Evolutionary conservation across 73 alveolate genomes (phyloP).

Genomic region (Halteria grandinella): DNA sequence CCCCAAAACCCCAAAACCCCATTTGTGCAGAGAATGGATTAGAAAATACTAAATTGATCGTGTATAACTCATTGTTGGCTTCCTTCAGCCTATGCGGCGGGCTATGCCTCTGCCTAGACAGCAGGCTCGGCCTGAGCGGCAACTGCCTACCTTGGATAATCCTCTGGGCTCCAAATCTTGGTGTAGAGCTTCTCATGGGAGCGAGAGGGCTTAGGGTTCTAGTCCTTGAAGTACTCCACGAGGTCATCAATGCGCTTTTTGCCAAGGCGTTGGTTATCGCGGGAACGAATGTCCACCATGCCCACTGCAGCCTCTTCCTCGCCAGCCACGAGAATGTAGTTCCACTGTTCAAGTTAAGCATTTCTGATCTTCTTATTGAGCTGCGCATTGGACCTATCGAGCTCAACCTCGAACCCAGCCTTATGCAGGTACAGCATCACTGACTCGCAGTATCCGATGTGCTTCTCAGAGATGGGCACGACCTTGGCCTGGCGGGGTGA

Average conservation of each 20-base stretch:
- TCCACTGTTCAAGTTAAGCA: slow-evolving; percentile 95
- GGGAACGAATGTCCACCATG: slow-evolving; percentile 94
- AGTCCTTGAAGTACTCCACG: slow-evolving; percentile 58
- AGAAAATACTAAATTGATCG: no score
- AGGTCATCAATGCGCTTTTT: slow-evolving; percentile 75
- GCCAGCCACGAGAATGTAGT: slow-evolving; percentile 97
- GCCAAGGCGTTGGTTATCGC: slow-evolving; percentile 94
- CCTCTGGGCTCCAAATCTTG: background rate
- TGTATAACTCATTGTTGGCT: no score
- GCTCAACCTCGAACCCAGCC: slow-evolving; percentile 87
- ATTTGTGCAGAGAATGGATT: no score
- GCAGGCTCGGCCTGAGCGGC: no score
- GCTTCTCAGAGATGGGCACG: slow-evolving; percentile 96
- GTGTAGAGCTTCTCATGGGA: background rate
- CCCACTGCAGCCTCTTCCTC: slow-evolving; percentile 94
- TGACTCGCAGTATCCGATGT: slow-evolving; percentile 88
- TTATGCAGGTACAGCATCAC: slow-evolving; percentile 78
- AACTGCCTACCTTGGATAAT: no score
- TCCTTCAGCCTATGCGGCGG: no score
- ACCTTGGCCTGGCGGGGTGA: slow-evolving; percentile 97
- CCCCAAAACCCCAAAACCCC: no score
- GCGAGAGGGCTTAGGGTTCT: background rate
- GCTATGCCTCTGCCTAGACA: no score
- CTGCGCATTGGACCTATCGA: slow-evolving; percentile 90
- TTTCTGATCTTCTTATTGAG: slow-evolving; percentile 95